Base-by-base conservation (phyloP, 2,329 filamentous ascomycete species). In the Pyrenophora graminea region DNA sequence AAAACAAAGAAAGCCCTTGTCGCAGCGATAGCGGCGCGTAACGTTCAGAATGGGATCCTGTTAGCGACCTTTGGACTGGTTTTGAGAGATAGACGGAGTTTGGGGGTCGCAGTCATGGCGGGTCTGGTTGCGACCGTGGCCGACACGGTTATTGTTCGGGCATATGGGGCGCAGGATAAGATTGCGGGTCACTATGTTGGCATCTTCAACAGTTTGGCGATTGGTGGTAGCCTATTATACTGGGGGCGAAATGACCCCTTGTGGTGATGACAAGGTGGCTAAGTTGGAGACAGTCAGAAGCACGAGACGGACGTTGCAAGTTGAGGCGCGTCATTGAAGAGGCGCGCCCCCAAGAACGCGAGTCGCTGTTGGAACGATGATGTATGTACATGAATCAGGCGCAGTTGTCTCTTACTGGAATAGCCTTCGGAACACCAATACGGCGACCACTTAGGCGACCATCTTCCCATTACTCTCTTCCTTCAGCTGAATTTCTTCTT, bases 21-120 rank as follows among this genome's bases (percentile, higher is more conserved):
- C 9, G 57, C 58, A 12, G 62, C 62, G 1, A 63, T 65, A 33
- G 62, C 62, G 36, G 62, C 61, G 30, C 62, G 62, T 5, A 65
- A 65, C 19, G 38, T 63, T 4, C 62, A 65, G 25, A 65, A 65
- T 7, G 61, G 62, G 1, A 36, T 65, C 1, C 32, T 65, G 1
- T 23, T 65, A 3, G 50, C 62, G 4, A 57, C 52, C 1, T 65
- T 65, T 34, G 62, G 62, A 1, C 17, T 65, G 33, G 39, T 65
- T 4, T 23, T 65, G 15, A 48, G 56, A 23, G 62, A 65, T 32
- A 58, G 62, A 8, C 55, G 56, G 37, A 64, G 61, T 45, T 38
- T 65, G 12, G 62, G 62, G 8, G 58, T 64, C 7, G 59, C 56
- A 3, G 56, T 64, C 2, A 37, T 61, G 38, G 62, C 61, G 15